Evolutionary conservation across 331 rosid species (phyloP).

Genomic region (Saraca asoca): DNA sequence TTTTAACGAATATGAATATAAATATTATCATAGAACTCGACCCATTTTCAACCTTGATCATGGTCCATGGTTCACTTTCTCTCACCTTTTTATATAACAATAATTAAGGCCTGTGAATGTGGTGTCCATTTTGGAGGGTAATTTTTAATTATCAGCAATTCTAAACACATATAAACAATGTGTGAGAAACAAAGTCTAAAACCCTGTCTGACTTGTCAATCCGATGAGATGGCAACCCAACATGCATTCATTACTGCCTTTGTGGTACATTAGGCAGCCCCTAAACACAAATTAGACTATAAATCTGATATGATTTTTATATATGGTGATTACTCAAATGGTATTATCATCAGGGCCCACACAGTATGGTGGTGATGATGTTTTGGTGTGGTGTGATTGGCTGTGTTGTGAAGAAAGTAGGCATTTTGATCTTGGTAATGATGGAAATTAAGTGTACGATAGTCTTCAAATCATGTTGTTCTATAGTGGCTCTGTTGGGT

Average conservation of each 20-base stretch:
- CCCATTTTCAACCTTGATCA: too few species aligned
- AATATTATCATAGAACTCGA: too few species aligned
- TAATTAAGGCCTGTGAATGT: not conserved
- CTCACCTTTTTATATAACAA: slow-evolving; percentile 4
- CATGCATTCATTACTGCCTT: not conserved
- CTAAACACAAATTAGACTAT: not conserved
- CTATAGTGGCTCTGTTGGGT: not conserved
- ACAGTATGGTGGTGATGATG: not conserved
- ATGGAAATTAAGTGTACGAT: not conserved
- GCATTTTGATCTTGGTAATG: not conserved
- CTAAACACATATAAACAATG: not conserved
- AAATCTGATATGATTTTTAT: not conserved
- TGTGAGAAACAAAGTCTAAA: not conserved
- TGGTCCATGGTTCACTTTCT: not conserved
- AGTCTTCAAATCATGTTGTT: not conserved
- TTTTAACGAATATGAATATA: too few species aligned
- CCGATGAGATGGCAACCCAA: not conserved
- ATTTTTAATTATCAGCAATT: not conserved
- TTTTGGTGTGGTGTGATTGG: not conserved
- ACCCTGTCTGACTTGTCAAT: not conserved
- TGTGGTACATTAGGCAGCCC: not conserved
- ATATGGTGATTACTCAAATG: not conserved
- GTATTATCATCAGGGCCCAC: not conserved
- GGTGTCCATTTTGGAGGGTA: slow-evolving; percentile 8
- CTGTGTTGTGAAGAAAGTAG: not conserved